Evolutionary conservation across 129 eudicot species (phyloP), one percentile per base, ranked within the genome.

Genomic region (Sambucus nigra): DNA sequence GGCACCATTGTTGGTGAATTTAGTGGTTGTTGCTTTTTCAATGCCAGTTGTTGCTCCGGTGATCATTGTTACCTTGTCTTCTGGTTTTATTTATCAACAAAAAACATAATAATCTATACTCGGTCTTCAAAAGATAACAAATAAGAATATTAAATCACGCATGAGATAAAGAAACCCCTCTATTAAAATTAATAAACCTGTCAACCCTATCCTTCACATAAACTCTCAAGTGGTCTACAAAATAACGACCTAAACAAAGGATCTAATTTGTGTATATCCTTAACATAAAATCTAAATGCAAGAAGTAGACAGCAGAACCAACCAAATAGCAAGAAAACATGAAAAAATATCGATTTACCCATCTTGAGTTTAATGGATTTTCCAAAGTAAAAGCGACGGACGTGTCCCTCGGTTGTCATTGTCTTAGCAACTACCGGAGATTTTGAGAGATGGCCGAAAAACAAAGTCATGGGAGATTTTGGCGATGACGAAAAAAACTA

Each of bases 31-130:
- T 63, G 67, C 98, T 73, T 75, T 85, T 26, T 95, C 98, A 26
- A 91, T 78, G 24, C 98, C 98, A 18, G 72, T 81, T 27, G 95
- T 94, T 47, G 82, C 98, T 50, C 98, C 98, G 5, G 94, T 85
- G 45, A 91, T 91, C 62, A 91, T 54, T 18, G 98, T 95, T 66
- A 85, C 80, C 64, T 81, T 85, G 56, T 84, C 98, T 76, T 91
- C 86, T 44, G 85, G 72, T 55, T 62, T 80, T 27, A 79, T 71
- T 64, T 23, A 68, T 53, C 46, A 31, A 58, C 41, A 49, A 39
- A 38, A 39, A 16, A 48, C 18, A 11, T n/a, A n/a, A 52, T 52
- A 0, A 16, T 25, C 2, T 25, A 42, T n/a, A 13, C 2, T 52
- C 57, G 27, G 15, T 52, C 40, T 21, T 22, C 14, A 27, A 19